Base-by-base conservation (phyloP, 1,284 basidiomycete genomes). In the Austroboletus rostrupii region DNA sequence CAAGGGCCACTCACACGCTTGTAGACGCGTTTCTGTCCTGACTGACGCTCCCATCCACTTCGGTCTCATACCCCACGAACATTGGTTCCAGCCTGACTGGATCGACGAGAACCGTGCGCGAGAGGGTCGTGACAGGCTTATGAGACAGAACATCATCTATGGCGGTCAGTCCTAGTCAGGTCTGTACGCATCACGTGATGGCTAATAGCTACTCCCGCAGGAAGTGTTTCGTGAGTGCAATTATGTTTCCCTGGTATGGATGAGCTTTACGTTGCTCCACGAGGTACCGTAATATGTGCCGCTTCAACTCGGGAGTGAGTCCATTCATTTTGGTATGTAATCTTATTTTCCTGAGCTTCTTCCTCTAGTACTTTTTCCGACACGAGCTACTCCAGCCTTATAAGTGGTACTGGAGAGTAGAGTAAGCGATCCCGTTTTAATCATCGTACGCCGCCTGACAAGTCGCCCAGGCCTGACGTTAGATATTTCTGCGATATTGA, bases 381-480 rank as follows among this genome's bases (percentile, higher is more conserved):
- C 90, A 94, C 60, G 81, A 85, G 47, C 67, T 90, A 8, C 69
- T 92, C 20, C 72, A 78, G 48, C 74, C 78, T 29, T 90, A 86
- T 64, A 82, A 87, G 47, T 94, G 90, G 71, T 93, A 93, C 68
- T 93, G 91, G 92, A 74, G 85, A 61, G 83, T 92, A 67, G 78
- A 81, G 77, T 72, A 47, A 59, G 68, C 32, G 11, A 20, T 46
- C 6, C 28, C 44, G 53, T 21, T 26, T 69, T 49, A 7, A 45
- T 43, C 31, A 11, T 28, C 21, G 11, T 23, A 2, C 38, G 44
- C 41, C 19, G 28, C 31, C 40, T 50, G 29, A 64, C n/a, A 28
- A 19, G 44, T 50, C 21, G 4, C 31, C 16, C 53, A 84, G 81
- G 56, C 89, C 90, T 3, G 78, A 79, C 44, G 82, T 92, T 54